Evolutionary conservation across 2,329 filamentous ascomycete genomes (phyloP).

Genomic region (Diaporthe destruens): DNA sequence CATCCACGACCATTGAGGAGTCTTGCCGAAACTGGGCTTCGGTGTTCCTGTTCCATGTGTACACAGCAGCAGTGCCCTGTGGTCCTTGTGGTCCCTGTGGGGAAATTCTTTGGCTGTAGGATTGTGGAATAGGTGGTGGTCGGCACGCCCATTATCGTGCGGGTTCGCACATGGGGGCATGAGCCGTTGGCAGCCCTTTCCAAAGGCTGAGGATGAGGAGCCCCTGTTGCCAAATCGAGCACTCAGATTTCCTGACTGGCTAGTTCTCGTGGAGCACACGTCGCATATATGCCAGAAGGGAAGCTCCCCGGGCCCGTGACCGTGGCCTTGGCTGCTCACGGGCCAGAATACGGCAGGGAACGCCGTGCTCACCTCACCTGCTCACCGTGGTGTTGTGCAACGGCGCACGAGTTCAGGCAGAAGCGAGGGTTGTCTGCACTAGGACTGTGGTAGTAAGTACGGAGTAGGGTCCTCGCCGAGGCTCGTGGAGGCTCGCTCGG

Average conservation of each 20-base stretch:
- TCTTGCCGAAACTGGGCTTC: constrained; percentile 16
- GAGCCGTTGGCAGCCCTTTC: not conserved
- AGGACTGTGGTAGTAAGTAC: too few species aligned
- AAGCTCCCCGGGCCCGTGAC: not conserved
- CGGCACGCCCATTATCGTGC: not conserved
- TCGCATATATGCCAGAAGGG: not conserved
- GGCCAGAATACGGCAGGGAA: not conserved
- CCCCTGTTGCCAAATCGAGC: not conserved
- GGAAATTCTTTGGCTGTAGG: not conserved
- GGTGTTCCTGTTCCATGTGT: not conserved
- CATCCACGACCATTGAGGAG: constrained; percentile 16
- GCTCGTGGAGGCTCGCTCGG: not conserved
- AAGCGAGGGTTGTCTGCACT: constrained; percentile 12
- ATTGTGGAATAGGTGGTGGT: not conserved
- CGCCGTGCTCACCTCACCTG: constrained; percentile 24
- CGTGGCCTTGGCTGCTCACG: constrained; percentile 2
- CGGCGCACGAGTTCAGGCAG: constrained; percentile 28
- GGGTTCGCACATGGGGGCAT: constrained; percentile 2
- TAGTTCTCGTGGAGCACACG: not conserved
- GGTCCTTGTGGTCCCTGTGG: too few species aligned
- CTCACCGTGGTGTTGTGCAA: constrained; percentile 22
- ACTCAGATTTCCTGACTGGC: not conserved
- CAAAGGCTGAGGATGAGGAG: not conserved
- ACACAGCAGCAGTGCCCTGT: not conserved
- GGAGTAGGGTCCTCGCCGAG: not conserved